Conservation (phyloP, 345 rosid species). For the Erodium maritimum region DNA sequence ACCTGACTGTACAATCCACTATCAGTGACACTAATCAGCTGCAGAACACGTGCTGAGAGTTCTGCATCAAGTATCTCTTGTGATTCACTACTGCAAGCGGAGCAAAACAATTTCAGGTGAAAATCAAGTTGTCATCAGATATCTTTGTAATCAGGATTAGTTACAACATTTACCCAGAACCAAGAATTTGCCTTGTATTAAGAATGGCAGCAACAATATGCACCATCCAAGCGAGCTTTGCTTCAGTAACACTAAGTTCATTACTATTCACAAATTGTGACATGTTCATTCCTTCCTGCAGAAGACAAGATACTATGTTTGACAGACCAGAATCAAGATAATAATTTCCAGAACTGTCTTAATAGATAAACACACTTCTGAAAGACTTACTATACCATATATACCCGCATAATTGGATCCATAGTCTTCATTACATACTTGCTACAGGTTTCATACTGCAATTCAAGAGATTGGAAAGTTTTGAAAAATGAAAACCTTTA, state of each 20-base stretch:
- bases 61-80: constrained; percentile 98
- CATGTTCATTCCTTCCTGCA: constrained; percentile 63
- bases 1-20: constrained; percentile 91
- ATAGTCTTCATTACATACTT: constrained; percentile 61
- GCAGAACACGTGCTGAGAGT: constrained; percentile 96
- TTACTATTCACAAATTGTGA: constrained; percentile 39
- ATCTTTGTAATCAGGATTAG: neutral
- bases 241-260: constrained; percentile 75
- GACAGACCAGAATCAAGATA: neutral
- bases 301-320: constrained; percentile 11
- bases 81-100: constrained; percentile 65
- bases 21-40: constrained; percentile 76
- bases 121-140: neutral
- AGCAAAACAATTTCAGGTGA: constrained; percentile 1
- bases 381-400: constrained; percentile 46
- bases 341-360: neutral
- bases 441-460: constrained; percentile 91
- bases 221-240: constrained; percentile 93
- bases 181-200: constrained; percentile 73
- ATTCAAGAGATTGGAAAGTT: neutral
- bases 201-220: constrained; percentile 91
- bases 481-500: neutral
- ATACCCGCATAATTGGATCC: constrained; percentile 90
- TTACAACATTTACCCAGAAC: constrained; percentile 52
- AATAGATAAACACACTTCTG: neutral